These are phyloP conservation scores for Penicillium daleae DNA, from an alignment of 495 filamentous ascomycete genomes.

Conservation along the genomic window DNA sequence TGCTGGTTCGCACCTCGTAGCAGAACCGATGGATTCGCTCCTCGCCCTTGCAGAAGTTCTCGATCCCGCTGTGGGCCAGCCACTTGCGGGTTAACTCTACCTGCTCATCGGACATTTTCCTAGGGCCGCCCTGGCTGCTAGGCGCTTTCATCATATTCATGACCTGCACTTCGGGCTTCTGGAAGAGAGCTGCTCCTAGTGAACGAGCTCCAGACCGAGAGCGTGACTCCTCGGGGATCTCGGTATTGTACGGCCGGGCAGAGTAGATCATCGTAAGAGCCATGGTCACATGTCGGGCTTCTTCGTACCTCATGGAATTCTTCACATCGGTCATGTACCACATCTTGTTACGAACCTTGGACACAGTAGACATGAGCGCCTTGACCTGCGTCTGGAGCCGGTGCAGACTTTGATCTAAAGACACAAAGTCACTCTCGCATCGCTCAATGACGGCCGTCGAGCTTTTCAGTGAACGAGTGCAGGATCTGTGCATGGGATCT, in stretches of 20 bases:
- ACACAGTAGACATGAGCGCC: constrained; percentile 38
- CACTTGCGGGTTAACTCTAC: constrained; percentile 84
- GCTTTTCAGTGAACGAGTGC: constrained; percentile 37
- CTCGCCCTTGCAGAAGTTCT: constrained; percentile 95
- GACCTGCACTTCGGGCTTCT: constrained; percentile 83
- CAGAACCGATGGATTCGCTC: constrained; percentile 95
- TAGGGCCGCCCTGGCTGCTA: constrained; percentile 83
- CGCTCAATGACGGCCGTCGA: constrained; percentile 48
- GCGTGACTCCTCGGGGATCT: constrained; percentile 47
- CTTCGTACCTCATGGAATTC: constrained; percentile 87
- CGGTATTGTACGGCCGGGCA: constrained; percentile 41
- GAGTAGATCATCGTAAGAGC: constrained; percentile 85
- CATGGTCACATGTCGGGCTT: constrained; percentile 81
- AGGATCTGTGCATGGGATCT: constrained; percentile 43
- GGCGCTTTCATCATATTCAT: constrained; percentile 85
- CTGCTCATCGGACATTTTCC: constrained; percentile 96
- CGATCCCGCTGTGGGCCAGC: constrained; percentile 78
- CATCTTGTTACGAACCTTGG: constrained; percentile 80
- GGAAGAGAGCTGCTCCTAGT: constrained; percentile 65
- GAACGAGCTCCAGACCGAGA: constrained; percentile 55
- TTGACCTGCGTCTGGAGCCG: constrained; percentile 43
- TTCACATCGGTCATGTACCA: constrained; percentile 98
- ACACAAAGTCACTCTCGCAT: constrained; percentile 45
- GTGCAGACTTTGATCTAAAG: constrained; percentile 41
- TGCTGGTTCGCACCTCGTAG: constrained; percentile 84